Base-by-base conservation (phyloP, 2,329 filamentous ascomycete species). In the Coleophoma eucalyptorum region DNA sequence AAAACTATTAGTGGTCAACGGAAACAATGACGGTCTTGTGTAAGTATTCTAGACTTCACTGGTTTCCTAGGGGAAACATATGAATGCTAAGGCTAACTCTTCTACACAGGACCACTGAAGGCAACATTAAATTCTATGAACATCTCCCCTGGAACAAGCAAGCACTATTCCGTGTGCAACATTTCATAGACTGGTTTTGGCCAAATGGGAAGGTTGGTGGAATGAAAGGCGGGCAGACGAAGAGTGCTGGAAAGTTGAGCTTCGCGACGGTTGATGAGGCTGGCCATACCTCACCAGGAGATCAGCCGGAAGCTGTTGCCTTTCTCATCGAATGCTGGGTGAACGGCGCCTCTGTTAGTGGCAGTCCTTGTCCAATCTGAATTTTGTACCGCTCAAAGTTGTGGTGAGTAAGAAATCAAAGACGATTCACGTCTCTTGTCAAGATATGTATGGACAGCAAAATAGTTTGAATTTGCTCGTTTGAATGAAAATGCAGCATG, bases 181-280 rank as follows among this genome's bases (percentile, higher is more conserved):
- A 20, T 19, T 48, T 48, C 26, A 20, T 37, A 4, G 35, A 48
- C 35, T 48, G 46, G 46, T 40, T 32, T 8, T 48, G 35, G 33
- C 37, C 37, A 7, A 31, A 42, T 16, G 31, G 31, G 35, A 12
- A 34, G 11, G 12, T 15, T 4, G 31, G 19, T 10, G 37, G 19
- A 11, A 41, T 41, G 21, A 48, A 48, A 48, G 46, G 46, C n/a
- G 46, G 46, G n/a, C 46, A 48, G 15, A 13, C 18, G 7, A 48
- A 48, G 26, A 40, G 34, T 26, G 46, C 46, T 19, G 46, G 37
- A 12, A 48, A 48, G 37, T 15, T 48, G 35, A 42, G 41, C 21
- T 43, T 43, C 15, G 41, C 21, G 18, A 43, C 41, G 10, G 41
- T 43, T 43, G 41, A 43, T 43, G 41, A 43, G 12, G 41, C 41